These are phyloP conservation scores for Hymenoscyphus occultus DNA, from an alignment of 2,329 filamentous ascomycete species.

Conservation along the genomic window DNA sequence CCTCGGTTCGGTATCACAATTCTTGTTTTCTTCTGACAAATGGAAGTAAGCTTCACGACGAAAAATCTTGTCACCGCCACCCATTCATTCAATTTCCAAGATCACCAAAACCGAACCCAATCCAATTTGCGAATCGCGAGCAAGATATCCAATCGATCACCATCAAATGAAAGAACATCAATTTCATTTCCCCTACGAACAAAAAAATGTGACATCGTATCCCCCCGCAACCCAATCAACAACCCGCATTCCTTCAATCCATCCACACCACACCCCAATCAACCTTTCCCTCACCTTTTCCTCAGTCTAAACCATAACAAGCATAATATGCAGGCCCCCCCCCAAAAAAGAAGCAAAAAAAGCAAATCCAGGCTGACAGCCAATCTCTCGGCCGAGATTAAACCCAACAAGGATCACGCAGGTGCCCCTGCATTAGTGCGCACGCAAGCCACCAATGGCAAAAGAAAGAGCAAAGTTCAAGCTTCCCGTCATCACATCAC, in stretches of 20 bases:
- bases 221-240: not conserved
- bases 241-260: not conserved
- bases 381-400: not conserved
- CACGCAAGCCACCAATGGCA: not conserved
- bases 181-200: not conserved
- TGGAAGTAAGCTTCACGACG: not conserved
- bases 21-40: not conserved
- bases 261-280: not conserved
- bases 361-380: not conserved
- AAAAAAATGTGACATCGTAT: not conserved
- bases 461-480: not conserved
- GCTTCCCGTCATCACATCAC: not conserved
- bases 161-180: not conserved
- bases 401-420: not conserved
- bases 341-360: not conserved
- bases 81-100: not conserved
- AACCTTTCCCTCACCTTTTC: too few relatives aligned
- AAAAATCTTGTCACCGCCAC: not conserved
- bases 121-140: not conserved
- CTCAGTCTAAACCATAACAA: constrained; percentile 2
- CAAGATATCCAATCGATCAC: not conserved
- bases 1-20: not conserved
- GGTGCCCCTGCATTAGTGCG: not conserved
- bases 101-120: not conserved
- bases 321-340: not conserved